Conservation (phyloP, 225 moss, liverwort and hornwort species). For the Pseudisothecium myosuroides region DNA sequence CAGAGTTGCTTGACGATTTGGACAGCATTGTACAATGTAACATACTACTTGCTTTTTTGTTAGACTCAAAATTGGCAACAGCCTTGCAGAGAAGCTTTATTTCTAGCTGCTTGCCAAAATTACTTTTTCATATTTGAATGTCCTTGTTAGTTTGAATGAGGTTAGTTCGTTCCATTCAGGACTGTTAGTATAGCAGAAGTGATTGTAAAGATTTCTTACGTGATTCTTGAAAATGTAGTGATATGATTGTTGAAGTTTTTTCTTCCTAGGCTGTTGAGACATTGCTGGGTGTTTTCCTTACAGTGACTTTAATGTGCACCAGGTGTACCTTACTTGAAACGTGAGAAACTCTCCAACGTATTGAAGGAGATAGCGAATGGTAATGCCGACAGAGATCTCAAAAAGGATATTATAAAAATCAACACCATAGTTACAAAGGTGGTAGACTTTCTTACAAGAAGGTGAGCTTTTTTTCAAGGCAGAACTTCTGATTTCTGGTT, state of each 20-base stretch:
- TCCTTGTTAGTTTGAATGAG: neutral
- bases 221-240: neutral
- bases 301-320: neutral
- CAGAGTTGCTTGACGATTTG: neutral
- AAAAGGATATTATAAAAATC: neutral
- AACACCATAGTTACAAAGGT: neutral
- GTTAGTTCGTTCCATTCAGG: neutral
- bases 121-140: neutral
- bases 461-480: neutral
- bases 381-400: neutral
- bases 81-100: neutral
- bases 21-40: neutral
- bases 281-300: too few relatives aligned
- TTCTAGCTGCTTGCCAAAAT: neutral
- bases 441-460: neutral
- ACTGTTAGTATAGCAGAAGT: too few relatives aligned
- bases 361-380: neutral
- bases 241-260: neutral
- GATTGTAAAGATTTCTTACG: neutral
- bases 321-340: neutral
- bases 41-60: neutral
- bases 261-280: too few relatives aligned
- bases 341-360: neutral
- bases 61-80: neutral
- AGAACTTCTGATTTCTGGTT: neutral